These are phyloP conservation scores for Tirmania nivea DNA, from an alignment of 495 filamentous ascomycete genomes.

Conservation along the genomic window DNA sequence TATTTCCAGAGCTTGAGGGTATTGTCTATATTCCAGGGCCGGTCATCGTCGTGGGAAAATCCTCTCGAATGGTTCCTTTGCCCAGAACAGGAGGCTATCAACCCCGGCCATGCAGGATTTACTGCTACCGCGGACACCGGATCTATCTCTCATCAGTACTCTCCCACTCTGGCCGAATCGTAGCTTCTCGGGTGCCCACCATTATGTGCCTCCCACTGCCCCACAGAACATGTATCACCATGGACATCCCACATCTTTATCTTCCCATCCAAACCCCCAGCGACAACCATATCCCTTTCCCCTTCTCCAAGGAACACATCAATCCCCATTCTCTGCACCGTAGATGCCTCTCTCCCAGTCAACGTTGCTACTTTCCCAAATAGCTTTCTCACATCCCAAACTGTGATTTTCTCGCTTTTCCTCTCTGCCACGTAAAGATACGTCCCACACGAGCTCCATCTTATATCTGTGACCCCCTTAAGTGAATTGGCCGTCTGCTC, in stretches of 20 bases:
- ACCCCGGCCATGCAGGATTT: constrained; percentile 8
- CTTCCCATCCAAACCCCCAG: constrained; percentile 47
- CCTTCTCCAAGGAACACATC: constrained; percentile 34
- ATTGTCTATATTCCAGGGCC: background rate
- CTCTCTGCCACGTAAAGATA: constrained; percentile 81
- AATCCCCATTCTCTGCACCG: constrained; percentile 58
- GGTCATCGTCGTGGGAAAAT: background rate
- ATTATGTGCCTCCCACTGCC: constrained; percentile 18
- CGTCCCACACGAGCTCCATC: constrained; percentile 68
- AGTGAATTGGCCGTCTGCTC: constrained; percentile 28
- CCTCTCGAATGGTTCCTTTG: constrained; percentile 7
- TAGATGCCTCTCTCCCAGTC: constrained; percentile 42
- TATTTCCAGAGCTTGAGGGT: background rate
- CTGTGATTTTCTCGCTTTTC: constrained; percentile 43
- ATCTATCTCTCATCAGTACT: background rate
- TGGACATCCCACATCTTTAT: constrained; percentile 54
- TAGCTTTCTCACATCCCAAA: constrained; percentile 67
- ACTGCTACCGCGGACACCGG: constrained; percentile 9
- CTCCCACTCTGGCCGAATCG: background rate
- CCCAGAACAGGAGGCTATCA: constrained; percentile 17
- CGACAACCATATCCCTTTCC: constrained; percentile 16
- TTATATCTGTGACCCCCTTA: constrained; percentile 47
- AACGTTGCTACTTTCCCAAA: constrained; percentile 47
- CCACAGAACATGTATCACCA: constrained; percentile 21
- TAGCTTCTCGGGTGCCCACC: constrained; percentile 5